Evolutionary conservation across 2,329 filamentous ascomycete genomes (phyloP).

Genomic region (Lachnellula cervina): DNA sequence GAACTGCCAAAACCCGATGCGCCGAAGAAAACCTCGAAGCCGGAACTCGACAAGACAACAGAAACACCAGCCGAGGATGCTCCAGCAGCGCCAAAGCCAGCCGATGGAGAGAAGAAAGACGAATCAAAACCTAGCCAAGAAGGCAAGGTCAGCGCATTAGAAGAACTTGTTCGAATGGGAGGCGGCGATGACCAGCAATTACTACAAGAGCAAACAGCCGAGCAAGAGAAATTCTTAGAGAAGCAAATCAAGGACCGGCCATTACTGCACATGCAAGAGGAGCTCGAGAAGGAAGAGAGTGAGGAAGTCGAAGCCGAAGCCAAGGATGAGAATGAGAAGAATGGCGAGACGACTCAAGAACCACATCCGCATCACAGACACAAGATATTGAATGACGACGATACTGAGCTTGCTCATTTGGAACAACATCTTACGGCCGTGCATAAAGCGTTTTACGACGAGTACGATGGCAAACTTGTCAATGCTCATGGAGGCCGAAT

Average conservation of each 20-base stretch:
- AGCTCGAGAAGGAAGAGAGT: constrained; percentile 68
- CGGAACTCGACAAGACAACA: constrained; percentile 4
- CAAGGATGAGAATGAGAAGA: constrained; percentile 30
- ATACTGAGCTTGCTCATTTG: constrained; percentile 73
- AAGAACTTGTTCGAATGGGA: constrained; percentile 72
- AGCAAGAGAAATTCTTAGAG: constrained; percentile 82
- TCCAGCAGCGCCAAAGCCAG: background rate
- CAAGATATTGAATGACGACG: constrained; percentile 81
- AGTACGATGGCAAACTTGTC: constrained; percentile 59
- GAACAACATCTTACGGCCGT: constrained; percentile 71
- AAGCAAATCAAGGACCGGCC: constrained; percentile 87
- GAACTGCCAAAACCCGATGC: constrained; percentile 38
- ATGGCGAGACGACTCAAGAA: constrained; percentile 33
- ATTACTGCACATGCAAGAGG: constrained; percentile 84
- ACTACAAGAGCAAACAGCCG: constrained; percentile 70
- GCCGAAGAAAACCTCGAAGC: constrained; percentile 17
- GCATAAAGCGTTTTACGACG: constrained; percentile 75
- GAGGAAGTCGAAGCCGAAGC: constrained; percentile 33
- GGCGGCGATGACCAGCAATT: constrained; percentile 62
- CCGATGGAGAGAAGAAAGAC: constrained; percentile 1
- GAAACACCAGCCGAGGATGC: constrained; percentile 1
- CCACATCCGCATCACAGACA: constrained; percentile 48
- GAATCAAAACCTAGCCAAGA: constrained; percentile 10
- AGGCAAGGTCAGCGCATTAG: constrained; percentile 46
- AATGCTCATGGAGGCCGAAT: constrained; percentile 36